phyloP scores from a whole-genome alignment of 768 basidiomycete genomes.

The Lactarius akahatsu region DNA sequence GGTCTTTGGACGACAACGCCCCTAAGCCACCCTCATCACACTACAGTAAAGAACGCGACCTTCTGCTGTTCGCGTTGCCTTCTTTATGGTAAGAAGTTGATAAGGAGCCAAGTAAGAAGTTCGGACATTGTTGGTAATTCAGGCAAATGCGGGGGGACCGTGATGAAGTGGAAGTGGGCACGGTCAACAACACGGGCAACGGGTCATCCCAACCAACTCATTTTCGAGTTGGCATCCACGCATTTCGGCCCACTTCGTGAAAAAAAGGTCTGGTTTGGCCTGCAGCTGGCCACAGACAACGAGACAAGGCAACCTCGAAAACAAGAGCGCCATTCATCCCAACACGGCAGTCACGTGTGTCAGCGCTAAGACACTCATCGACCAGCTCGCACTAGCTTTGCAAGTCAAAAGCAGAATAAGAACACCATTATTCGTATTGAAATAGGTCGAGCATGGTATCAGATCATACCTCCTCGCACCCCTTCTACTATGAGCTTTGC shows the following conservation, averaged over 20 bases:
- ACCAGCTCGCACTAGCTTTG: not conserved
- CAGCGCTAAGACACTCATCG: not conserved
- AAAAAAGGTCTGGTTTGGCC: not conserved
- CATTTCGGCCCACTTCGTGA: not conserved
- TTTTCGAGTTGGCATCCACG: not conserved
- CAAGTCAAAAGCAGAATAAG: constrained; percentile 17
- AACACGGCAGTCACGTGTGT: constrained; percentile 11
- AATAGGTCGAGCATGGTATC: not conserved
- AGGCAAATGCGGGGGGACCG: not conserved
- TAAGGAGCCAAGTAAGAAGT: not conserved
- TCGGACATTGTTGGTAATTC: not conserved
- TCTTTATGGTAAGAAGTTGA: not conserved
- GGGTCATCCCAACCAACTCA: not conserved
- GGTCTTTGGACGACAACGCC: not conserved
- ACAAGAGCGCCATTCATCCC: constrained; percentile 18
- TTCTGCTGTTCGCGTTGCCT: not conserved
- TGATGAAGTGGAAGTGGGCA: no score
- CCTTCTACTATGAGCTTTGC: constrained; percentile 11
- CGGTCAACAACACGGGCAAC: not conserved
- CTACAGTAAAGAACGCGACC: not conserved
- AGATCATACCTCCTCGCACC: not conserved
- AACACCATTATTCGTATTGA: not conserved
- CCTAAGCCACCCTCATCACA: not conserved
- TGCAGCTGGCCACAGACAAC: not conserved
- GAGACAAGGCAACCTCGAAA: constrained; percentile 15